Conservation (phyloP, 345 rosid species). For the Kandelia obovata region DNA sequence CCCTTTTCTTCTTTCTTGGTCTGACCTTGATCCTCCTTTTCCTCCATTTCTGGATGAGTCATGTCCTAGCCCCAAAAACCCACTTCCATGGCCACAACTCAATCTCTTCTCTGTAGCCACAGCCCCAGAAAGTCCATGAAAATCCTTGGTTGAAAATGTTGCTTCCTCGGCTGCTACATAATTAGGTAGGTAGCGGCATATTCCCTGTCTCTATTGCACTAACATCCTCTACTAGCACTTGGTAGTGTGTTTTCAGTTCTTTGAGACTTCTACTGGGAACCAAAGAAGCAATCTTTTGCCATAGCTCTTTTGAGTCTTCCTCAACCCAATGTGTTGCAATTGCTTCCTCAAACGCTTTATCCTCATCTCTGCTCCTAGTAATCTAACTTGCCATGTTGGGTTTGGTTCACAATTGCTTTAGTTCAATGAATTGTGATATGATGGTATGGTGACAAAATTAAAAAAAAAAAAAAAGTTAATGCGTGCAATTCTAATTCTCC, state of each 20-base stretch:
- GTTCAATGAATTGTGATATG: neutral
- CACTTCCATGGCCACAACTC: conserved; percentile 39
- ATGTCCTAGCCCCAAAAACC: conserved; percentile 44
- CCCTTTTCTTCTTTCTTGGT: conserved; percentile 88
- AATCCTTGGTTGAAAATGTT: conserved; percentile 41
- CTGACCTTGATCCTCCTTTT: conserved; percentile 57
- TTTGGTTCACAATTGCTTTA: neutral
- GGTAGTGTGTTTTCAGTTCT: conserved; percentile 60
- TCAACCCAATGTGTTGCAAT: conserved; percentile 64
- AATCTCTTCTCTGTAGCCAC: conserved; percentile 36
- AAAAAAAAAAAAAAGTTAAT: neutral
- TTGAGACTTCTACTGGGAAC: conserved; percentile 56
- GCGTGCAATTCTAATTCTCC: conserved; percentile 13
- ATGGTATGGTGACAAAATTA: conserved; percentile 3
- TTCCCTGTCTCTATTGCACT: conserved; percentile 67
- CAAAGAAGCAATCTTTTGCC: conserved; percentile 64
- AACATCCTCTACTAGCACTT: conserved; percentile 60
- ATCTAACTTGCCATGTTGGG: conserved; percentile 42
- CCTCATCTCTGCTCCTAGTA: conserved; percentile 79
- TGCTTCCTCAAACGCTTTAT: conserved; percentile 71
- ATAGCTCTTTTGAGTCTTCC: conserved; percentile 48
- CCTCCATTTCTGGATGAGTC: conserved; percentile 52
- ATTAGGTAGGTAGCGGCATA: conserved; percentile 46
- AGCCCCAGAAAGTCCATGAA: conserved; percentile 33
- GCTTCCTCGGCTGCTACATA: conserved; percentile 44